phyloP scores from a whole-genome alignment of 495 filamentous ascomycete species.

The Massariosphaeria phaeospora region DNA sequence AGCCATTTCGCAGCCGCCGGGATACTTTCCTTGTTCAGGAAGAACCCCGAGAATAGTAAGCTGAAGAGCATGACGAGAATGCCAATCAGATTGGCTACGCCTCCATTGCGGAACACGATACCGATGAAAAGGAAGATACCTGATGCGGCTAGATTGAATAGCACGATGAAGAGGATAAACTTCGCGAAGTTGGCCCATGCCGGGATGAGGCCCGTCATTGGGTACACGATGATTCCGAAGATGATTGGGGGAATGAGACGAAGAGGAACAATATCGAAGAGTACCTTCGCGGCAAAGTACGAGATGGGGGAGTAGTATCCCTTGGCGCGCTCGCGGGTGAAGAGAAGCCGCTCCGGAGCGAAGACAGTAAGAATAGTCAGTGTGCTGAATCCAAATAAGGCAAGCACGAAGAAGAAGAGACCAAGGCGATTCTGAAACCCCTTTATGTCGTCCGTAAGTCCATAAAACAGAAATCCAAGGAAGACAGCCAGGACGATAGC shows the following conservation, averaged over 20 bases:
- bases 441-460: constrained; percentile 87
- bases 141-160: constrained; percentile 93
- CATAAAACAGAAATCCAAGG: constrained; percentile 93
- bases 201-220: constrained; percentile 92
- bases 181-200: constrained; percentile 80
- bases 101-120: constrained; percentile 83
- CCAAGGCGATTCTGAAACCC: constrained; percentile 99
- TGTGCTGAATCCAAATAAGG: constrained; percentile 94
- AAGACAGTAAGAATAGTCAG: constrained; percentile 92
- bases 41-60: constrained; percentile 83
- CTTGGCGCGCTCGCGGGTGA: constrained; percentile 91
- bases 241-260: constrained; percentile 92
- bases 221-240: constrained; percentile 95
- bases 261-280: constrained; percentile 93
- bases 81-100: constrained; percentile 93
- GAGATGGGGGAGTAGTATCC: constrained; percentile 96
- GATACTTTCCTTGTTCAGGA: constrained; percentile 92
- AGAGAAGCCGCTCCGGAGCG: constrained; percentile 83
- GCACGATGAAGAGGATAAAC: constrained; percentile 84
- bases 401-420: constrained; percentile 95
- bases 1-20: constrained; percentile 79
- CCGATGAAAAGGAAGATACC: constrained; percentile 94
- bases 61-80: constrained; percentile 98
- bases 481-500: constrained; percentile 91
- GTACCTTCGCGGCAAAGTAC: constrained; percentile 91